Base-by-base conservation (phyloP, 2,329 filamentous ascomycete genomes). In the Exserohilum rostratum region DNA sequence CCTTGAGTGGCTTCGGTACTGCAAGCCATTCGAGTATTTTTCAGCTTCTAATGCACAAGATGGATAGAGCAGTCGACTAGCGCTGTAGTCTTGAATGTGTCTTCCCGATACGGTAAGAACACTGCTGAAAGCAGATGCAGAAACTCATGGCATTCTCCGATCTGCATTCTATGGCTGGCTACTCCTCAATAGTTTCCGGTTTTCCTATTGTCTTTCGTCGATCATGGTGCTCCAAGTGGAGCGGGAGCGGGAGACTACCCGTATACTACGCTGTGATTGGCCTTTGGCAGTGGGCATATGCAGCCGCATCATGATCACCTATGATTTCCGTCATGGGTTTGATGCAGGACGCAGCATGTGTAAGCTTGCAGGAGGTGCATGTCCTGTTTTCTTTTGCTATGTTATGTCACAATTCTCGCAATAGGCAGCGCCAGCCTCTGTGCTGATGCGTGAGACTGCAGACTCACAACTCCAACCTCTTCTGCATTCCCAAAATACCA, bases 181-280 rank as follows among this genome's bases (percentile, higher is more conserved):
- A 40, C 52, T 64, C 63, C 56, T 63, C 55, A 64, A 50, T 55
- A n/a, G 49, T 34, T 10, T 33, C 50, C 45, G 38, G 18, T 38
- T 34, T 40, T 31, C 47, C 53, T 47, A 42, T 52, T 54, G 52
- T 57, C 58, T 43, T n/a, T 34, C 40, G 63, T 58, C 55, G 63
- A 64, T 61, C 59, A 57, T 47, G 15, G 15, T 50, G 49, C 35
- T 35, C 40, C n/a, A 54, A 54, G 52, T 46, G 40, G 34, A 50
- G 46, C 52, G 34, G 46, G 37, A 38, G 37, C 39, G 46, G 33
- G 39, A 50, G 39, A 27, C 39, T 27, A 50, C 34, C 33, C 27
- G 46, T 13, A 15, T 27, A 39, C 33, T 40, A 20, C 25, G 35
- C 11, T 27, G 6, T 40, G 46, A 54, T 50, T 54, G 46, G 46